Evolutionary conservation across 108 stramenopile species (phyloP).

Genomic region (Asterionellopsis glacialis): DNA sequence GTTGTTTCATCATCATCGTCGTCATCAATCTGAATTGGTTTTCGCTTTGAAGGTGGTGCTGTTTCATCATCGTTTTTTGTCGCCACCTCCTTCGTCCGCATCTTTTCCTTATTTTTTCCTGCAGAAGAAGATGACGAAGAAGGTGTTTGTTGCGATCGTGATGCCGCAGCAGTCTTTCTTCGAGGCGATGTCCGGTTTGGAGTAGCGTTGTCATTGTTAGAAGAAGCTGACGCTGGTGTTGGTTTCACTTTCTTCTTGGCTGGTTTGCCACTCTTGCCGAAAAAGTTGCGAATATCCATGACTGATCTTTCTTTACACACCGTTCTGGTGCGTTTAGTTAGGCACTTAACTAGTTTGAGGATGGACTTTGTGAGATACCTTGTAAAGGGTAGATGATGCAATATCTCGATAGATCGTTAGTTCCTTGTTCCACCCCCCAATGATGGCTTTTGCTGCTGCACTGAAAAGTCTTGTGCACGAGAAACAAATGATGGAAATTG

Average conservation of each 20-base stretch:
- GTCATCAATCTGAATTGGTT: no score
- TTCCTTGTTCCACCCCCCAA: no score
- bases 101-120: neutral
- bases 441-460: no score
- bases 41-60: neutral
- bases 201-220: neutral
- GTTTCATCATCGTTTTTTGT: neutral
- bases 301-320: neutral
- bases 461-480: no score
- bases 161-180: neutral
- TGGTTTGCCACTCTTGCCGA: slow-evolving; percentile 13
- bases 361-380: neutral
- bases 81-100: neutral
- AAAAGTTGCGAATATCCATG: slow-evolving; percentile 50
- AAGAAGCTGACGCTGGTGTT: neutral
- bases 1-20: no score
- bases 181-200: neutral
- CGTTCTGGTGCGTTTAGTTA: neutral
- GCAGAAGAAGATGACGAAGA: neutral
- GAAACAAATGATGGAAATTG: no score
- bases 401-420: no score
- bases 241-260: neutral
- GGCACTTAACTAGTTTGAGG: neutral
- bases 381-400: no score
- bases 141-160: neutral